Evolutionary conservation across 345 rosid genomes (phyloP), one percentile per base, ranked within the genome.

Genomic region (Capsella bursapastoris): DNA sequence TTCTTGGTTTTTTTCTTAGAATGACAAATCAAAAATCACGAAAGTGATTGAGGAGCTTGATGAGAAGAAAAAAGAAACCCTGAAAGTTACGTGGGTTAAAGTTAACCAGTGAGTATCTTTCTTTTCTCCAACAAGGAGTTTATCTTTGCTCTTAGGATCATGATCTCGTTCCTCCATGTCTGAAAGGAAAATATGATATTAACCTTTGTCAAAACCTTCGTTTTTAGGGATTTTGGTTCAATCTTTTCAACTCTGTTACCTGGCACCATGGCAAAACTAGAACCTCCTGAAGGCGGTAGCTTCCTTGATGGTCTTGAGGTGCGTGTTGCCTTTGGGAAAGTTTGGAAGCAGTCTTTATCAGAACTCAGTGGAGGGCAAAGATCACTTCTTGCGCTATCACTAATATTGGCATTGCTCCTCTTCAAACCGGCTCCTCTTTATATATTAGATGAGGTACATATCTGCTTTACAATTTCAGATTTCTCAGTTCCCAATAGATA

Each of bases 371-470:
- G 99, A 66, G 99, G 99, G 34, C 98, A 95, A 81, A 78, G 99
- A 67, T 92, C 99, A 71, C 82, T 95, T 49, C 89, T 95, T 29
- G 98, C 99, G 38, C 90, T 95, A 34, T 95, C 99, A 43, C 71
- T 95, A 61, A 95, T 95, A 75, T 83, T 95, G 80, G 99, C 99
- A 57, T 79, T 95, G 75, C 97, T 95, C 70, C 97, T 90, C 68
- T 95, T 95, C 83, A 95, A 92, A 80, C 98, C 99, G 14, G 99
- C 99, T 78, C 97, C 99, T 10, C 96, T 95, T 29, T 95, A 95
- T 71, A 95, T 95, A 58, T 84, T 95, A 29, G 99, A 95, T 52
- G 99, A 95, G 97, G 98, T 92, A 83, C 79, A 77, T 6, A 27
- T 55, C 43, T 45, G 64, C 64, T 32, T 64, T 44, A 44, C 64